A percentile compares a stretch with the other conserved stretches of the same genome.
Conservation (phyloP, 176 grass and related monocot species). For the Eragrostis nindensis region DNA sequence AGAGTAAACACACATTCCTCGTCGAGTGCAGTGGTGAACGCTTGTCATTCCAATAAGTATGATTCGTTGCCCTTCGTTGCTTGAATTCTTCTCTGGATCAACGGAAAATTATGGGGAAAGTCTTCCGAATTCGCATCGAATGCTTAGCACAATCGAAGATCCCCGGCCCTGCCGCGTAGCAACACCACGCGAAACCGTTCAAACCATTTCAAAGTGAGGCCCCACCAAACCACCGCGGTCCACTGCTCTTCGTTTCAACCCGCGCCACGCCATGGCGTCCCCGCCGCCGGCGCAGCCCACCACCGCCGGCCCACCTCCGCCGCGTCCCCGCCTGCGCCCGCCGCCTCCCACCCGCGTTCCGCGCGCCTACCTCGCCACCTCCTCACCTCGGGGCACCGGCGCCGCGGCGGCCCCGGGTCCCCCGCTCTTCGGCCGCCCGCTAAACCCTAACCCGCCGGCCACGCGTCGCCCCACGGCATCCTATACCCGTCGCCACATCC, state of each 20-base stretch:
- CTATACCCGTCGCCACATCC: slow-evolving; percentile 28
- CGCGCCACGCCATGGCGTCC: slow-evolving; percentile 45
- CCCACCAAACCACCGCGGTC: not conserved
- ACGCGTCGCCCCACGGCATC: slow-evolving; percentile 34
- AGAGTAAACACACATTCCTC: no score
- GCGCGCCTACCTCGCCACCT: slow-evolving; percentile 43
- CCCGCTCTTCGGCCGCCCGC: slow-evolving; percentile 40
- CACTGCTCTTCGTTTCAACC: slow-evolving; percentile 22
- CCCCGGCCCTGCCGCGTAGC: no score
- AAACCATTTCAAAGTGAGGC: slow-evolving; percentile 36
- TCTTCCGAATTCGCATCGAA: no score
- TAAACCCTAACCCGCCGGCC: slow-evolving; percentile 53
- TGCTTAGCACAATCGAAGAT: no score
- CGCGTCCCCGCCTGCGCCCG: slow-evolving; percentile 25
- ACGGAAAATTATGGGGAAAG: no score
- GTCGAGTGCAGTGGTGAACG: no score
- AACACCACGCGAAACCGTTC: slow-evolving; percentile 19
- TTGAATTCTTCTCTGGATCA: no score
- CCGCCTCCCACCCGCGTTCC: slow-evolving; percentile 40
- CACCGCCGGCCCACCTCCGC: slow-evolving; percentile 5
- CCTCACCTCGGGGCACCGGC: slow-evolving; percentile 21
- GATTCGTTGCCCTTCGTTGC: no score
- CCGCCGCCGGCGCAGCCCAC: slow-evolving; percentile 36
- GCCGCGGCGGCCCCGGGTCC: not conserved
- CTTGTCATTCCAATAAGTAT: no score